Conservation (phyloP, 305 asterid species). For the Withania somnifera region DNA sequence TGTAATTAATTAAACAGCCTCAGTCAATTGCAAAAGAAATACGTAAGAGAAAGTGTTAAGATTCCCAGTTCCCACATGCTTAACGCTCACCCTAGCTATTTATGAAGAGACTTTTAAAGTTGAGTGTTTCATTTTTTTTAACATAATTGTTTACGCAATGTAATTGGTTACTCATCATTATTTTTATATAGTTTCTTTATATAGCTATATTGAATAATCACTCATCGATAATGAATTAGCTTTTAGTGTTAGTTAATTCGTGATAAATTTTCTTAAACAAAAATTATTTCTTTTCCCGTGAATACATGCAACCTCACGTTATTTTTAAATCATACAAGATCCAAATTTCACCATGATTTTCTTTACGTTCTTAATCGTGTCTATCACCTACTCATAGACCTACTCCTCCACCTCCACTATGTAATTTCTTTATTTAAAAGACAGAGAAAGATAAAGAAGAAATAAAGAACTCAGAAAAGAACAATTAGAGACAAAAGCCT, state of each 20-base stretch:
- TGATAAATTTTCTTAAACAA: neutral
- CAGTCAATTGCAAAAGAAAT: neutral
- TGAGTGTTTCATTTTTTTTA: neutral
- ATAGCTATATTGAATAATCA: neutral
- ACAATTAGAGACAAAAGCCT: conserved; percentile 34
- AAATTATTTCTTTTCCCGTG: neutral
- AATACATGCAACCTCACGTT: neutral
- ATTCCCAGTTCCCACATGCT: neutral
- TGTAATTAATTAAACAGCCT: neutral
- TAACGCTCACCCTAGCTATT: neutral
- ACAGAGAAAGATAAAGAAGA: neutral
- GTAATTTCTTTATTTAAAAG: no score
- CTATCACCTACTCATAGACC: neutral
- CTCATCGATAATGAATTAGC: neutral
- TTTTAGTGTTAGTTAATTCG: neutral
- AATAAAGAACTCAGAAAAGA: neutral
- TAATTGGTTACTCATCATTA: neutral
- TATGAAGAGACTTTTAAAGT: neutral
- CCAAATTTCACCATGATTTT: neutral
- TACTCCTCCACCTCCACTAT: no score
- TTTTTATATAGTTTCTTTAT: neutral
- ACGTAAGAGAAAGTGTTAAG: neutral
- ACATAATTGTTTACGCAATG: neutral
- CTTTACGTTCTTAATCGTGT: neutral
- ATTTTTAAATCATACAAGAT: neutral